Base-by-base conservation (phyloP, 2,329 filamentous ascomycete genomes). In the Paecilomyces dactylethromorphus region DNA sequence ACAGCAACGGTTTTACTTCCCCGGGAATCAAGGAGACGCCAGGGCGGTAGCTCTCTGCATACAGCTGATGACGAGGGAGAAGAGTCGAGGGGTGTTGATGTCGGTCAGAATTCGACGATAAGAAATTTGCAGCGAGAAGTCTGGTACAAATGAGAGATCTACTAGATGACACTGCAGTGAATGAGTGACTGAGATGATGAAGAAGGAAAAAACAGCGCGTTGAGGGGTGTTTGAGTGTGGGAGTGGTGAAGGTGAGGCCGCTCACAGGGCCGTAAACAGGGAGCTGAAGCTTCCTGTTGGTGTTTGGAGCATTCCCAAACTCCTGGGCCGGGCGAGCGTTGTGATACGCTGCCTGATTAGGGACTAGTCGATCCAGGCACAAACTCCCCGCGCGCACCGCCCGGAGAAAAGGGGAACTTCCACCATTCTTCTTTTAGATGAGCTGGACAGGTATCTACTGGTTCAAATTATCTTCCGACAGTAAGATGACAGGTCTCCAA, bases 171-270 rank as follows among this genome's bases (percentile, higher is more conserved):
- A 32, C 32, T 26, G 22, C 31, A 22, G 33, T 49, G 54, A 64
- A 62, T 29, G 60, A 65, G 57, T 56, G 61, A 63, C 61, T 59
- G 53, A 50, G 50, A 57, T 26, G 33, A 51, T 26, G 33, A 51
- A 31, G 39, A 53, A 54, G 29, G 55, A 56, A 53, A 32, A 39
- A 21, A 32, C 31, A 55, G 54, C 52, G 32, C 15, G 39, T 45
- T 18, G 39, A 8, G 39, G 18, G 7, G 39, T 45, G 39, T 29
- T 26, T 29, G 3, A 18, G 35, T 18, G 35, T 45, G 50, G 22
- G 13, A 21, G 50, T 24, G 21, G 24, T 29, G 22, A 24, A 29
- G 11, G 26, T 52, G 50, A 52, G 15, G 21, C 50, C 21, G 50
- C 21, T 10, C 50, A 3, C 50, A 24, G 50, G 13, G 15, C 50